A percentile compares a stretch with the other conserved stretches of the same genome.
These are phyloP conservation scores for Hylodesmum podocarpum DNA, from an alignment of 306 rosid genomes.

Conservation along the genomic window DNA sequence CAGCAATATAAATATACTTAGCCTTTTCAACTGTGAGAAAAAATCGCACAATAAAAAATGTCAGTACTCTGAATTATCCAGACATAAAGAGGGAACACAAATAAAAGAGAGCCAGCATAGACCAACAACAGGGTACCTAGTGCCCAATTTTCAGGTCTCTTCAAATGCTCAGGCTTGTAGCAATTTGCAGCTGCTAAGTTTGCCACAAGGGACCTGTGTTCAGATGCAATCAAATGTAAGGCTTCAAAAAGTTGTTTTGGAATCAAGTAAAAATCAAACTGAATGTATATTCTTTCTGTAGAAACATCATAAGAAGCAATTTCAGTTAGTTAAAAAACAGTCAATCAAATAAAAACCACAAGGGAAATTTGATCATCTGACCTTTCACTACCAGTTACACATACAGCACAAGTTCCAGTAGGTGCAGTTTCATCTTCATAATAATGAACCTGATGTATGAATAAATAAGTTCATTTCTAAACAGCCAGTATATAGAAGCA, in stretches of 20 bases:
- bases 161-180: constrained; percentile 77
- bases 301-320: neutral
- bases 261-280: constrained; percentile 16
- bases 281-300: neutral
- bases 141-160: constrained; percentile 83
- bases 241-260: constrained; percentile 13
- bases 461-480: constrained; percentile 2
- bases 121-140: constrained; percentile 49
- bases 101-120: neutral
- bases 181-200: constrained; percentile 89
- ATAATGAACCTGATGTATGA: constrained; percentile 62
- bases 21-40: constrained; percentile 74
- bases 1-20: constrained; percentile 79
- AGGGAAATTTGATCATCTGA: constrained; percentile 19
- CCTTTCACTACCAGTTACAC: constrained; percentile 85
- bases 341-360: neutral
- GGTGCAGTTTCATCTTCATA: constrained; percentile 75
- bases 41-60: constrained; percentile 5
- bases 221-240: neutral
- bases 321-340: neutral
- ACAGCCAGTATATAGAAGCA: neutral
- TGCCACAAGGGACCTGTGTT: constrained; percentile 73
- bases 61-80: neutral
- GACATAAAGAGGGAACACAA: neutral
- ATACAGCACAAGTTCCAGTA: constrained; percentile 89